A percentile compares a stretch with the other conserved stretches of the same genome.
Conservation (phyloP, 768 basidiomycete species). For the Calvatia gigantea region DNA sequence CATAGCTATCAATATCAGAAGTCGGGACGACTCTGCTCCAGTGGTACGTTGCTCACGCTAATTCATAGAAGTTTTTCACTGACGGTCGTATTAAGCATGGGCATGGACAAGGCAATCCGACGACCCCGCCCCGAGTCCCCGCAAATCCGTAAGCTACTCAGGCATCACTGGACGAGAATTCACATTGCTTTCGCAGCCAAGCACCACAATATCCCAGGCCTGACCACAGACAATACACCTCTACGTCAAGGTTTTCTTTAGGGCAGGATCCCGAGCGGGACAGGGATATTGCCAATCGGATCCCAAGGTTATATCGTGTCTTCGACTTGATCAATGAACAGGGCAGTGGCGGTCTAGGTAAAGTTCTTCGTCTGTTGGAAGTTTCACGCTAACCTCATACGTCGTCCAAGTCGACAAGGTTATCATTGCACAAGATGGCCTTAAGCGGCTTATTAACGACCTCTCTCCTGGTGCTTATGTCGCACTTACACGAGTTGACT, state of each 20-base stretch:
- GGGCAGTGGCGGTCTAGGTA: constrained; percentile 40
- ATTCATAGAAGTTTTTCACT: not conserved
- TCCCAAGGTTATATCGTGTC: constrained; percentile 10
- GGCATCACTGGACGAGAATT: not conserved
- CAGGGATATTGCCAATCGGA: not conserved
- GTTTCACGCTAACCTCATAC: not conserved
- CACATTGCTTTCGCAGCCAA: too few species aligned
- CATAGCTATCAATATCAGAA: not conserved
- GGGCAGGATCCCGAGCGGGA: not conserved
- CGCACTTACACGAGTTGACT: constrained; percentile 55
- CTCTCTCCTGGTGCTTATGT: constrained; percentile 48
- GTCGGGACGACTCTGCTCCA: not conserved
- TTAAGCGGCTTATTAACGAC: constrained; percentile 44
- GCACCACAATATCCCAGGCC: too few species aligned
- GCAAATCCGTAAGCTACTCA: not conserved
- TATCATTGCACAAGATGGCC: constrained; percentile 51
- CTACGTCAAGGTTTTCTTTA: too few species aligned
- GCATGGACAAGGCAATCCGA: not conserved
- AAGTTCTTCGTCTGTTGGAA: constrained; percentile 4
- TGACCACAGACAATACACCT: too few species aligned
- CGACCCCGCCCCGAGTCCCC: not conserved
- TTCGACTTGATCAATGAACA: constrained; percentile 19
- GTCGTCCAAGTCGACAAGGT: constrained; percentile 51
- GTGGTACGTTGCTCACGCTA: not conserved
- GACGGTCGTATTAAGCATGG: not conserved